phyloP scores from a whole-genome alignment of 2,329 filamentous ascomycete species.

The Fonsecaea nubica region DNA sequence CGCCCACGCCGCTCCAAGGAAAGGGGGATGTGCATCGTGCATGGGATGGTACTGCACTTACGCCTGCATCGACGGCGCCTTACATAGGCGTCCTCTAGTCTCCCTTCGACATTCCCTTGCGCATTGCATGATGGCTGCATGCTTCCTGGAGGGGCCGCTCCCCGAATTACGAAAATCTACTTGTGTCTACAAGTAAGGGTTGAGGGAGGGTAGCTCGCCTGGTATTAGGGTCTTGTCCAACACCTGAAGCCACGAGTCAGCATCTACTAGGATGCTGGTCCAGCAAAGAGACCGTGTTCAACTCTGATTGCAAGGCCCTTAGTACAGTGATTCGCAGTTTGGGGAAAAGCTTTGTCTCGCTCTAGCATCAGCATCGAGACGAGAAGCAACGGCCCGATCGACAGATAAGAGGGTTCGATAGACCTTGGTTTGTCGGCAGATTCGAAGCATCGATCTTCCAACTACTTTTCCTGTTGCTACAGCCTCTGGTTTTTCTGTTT shows the following conservation, averaged over 20 bases:
- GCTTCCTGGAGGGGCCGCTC: slow-evolving; percentile 17
- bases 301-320: slow-evolving; percentile 9
- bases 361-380: slow-evolving; percentile 3
- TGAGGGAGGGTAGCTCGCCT: background rate
- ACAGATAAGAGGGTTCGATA: slow-evolving; percentile 14
- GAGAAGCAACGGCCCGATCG: slow-evolving; percentile 16
- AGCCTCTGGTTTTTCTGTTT: background rate
- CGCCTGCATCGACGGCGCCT: slow-evolving; percentile 14
- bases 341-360: background rate
- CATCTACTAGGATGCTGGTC: background rate
- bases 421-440: slow-evolving; percentile 6
- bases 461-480: background rate
- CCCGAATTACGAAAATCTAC: slow-evolving; percentile 11
- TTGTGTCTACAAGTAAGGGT: background rate
- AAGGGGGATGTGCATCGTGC: slow-evolving; percentile 19
- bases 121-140: slow-evolving; percentile 22
- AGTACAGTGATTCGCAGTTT: background rate
- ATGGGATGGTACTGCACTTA: slow-evolving; percentile 11
- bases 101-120: slow-evolving; percentile 4
- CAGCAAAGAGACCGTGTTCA: background rate
- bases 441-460: slow-evolving; percentile 5
- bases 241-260: slow-evolving; percentile 1
- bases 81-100: slow-evolving; percentile 7
- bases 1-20: background rate
- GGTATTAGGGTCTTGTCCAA: background rate